phyloP scores from a whole-genome alignment of 257 asterid genomes.

The Solanum arcanum region DNA sequence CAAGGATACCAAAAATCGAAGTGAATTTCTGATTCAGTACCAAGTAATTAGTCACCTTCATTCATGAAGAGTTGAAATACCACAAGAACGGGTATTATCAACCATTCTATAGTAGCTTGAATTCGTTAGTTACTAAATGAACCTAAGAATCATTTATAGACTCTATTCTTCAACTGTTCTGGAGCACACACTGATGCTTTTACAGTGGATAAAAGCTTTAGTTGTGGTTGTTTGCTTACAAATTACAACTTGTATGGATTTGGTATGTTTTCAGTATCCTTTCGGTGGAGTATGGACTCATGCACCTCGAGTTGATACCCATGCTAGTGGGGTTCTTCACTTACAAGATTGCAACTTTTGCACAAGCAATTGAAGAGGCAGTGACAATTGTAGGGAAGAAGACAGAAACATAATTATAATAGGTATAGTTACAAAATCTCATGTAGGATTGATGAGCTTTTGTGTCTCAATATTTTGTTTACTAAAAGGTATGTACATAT shows the following conservation, averaged over 20 bases:
- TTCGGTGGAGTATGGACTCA: constrained; percentile 71
- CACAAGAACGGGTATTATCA: background rate
- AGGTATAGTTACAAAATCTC: background rate
- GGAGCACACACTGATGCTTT: background rate
- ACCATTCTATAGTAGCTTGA: background rate
- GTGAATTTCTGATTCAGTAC: background rate
- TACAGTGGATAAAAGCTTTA: background rate
- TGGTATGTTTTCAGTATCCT: constrained; percentile 37
- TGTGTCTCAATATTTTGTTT: background rate
- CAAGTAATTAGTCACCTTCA: background rate
- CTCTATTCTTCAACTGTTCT: background rate
- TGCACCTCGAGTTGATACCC: constrained; percentile 78
- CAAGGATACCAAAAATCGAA: background rate
- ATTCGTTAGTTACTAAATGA: background rate
- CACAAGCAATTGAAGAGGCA: constrained; percentile 60
- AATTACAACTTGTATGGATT: background rate
- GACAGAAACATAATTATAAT: constrained; percentile 15
- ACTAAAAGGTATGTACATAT: background rate
- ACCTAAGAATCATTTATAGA: background rate
- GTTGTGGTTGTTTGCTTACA: background rate
- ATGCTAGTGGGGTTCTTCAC: constrained; percentile 92
- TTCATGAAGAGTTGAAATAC: background rate
- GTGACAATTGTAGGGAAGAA: constrained; percentile 22
- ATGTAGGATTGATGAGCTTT: background rate
- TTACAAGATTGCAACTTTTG: constrained; percentile 81